phyloP scores from a whole-genome alignment of 257 asterid genomes.

The Fraxinus excelsior region DNA sequence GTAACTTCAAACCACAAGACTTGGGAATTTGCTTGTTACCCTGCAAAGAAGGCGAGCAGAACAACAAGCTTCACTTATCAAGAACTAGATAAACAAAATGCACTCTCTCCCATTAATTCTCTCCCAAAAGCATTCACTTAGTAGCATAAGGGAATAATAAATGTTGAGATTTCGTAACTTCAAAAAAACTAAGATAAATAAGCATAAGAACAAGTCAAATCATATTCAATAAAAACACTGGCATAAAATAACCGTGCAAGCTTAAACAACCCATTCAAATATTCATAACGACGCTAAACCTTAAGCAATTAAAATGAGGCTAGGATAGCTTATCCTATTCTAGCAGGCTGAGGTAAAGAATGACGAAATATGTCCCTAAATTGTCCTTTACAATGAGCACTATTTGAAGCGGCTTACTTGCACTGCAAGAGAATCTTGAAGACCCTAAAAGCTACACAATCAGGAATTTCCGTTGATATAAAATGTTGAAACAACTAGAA shows the following conservation, averaged over 20 bases:
- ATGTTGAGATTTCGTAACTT: conserved; percentile 10
- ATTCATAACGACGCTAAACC: neutral
- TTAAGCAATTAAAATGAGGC: conserved; percentile 11
- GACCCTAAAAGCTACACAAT: conserved; percentile 14
- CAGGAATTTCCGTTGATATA: neutral
- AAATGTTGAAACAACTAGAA: conserved; percentile 4
- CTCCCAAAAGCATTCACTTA: no score
- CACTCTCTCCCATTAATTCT: no score
- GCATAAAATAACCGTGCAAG: conserved; percentile 15
- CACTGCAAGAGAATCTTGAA: neutral
- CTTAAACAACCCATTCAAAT: neutral
- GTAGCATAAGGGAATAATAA: neutral
- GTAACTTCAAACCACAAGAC: conserved; percentile 44
- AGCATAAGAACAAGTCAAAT: conserved; percentile 13
- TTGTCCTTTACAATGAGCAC: neutral
- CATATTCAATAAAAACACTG: neutral
- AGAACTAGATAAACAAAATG: conserved; percentile 4
- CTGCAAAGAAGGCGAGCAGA: conserved; percentile 36
- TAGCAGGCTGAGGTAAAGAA: neutral
- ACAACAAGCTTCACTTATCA: conserved; percentile 10
- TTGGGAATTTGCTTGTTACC: conserved; percentile 35
- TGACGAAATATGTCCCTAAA: conserved; percentile 10
- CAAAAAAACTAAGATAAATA: neutral
- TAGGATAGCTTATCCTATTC: conserved; percentile 11
- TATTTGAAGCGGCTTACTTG: neutral